Conservation (phyloP, 2,329 filamentous ascomycete genomes). For the Fusarium heterosporum region DNA sequence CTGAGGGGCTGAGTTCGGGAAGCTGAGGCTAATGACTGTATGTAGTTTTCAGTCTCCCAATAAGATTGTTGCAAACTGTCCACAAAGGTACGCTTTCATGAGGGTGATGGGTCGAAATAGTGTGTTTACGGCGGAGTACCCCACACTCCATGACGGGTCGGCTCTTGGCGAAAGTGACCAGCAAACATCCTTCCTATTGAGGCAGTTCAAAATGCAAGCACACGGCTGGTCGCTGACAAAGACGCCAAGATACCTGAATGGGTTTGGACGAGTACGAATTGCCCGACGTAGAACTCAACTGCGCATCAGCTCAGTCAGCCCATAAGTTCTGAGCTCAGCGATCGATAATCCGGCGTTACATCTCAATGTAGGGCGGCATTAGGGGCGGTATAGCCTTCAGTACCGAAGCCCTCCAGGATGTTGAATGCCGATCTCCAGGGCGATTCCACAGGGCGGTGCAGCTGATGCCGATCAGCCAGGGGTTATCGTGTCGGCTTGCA, state of each 20-base stretch:
- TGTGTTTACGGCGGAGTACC: too few species aligned
- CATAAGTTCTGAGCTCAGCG: neutral
- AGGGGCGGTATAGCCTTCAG: neutral
- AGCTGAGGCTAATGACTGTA: neutral
- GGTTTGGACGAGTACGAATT: neutral
- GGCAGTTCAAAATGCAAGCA: neutral
- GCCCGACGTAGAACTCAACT: neutral
- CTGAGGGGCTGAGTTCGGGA: neutral
- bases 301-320: neutral
- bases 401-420: neutral
- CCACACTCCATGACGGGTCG: too few species aligned
- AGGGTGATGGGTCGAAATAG: neutral
- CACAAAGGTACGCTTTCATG: neutral
- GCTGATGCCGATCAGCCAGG: conserved; percentile 18
- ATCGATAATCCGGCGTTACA: neutral
- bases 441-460: conserved; percentile 12
- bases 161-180: neutral
- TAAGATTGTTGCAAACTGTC: neutral
- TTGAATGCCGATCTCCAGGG: conserved; percentile 7
- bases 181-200: neutral
- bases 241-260: neutral
- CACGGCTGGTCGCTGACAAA: neutral
- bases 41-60: too few species aligned
- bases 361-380: neutral
- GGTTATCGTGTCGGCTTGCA: neutral